Conservation (phyloP, 805 yeast genomes). For the Candida vaughaniae region DNA sequence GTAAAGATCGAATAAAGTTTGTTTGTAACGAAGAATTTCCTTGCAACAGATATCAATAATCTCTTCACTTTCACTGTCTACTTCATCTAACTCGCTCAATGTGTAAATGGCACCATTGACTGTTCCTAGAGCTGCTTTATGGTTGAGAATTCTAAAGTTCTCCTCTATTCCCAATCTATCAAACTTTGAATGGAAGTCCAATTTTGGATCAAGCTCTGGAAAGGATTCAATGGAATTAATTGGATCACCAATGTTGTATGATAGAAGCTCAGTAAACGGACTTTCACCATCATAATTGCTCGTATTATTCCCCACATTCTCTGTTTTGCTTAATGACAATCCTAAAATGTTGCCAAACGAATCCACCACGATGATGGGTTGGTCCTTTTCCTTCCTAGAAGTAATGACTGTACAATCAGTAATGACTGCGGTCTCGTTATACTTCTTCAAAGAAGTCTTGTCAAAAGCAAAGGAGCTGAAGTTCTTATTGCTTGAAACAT, state of each 20-base stretch:
- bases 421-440: slow-evolving; percentile 3
- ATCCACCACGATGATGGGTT: slow-evolving; percentile 22
- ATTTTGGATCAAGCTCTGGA: background rate
- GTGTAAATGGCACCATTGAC: slow-evolving; percentile 27
- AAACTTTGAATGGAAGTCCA: slow-evolving; percentile 10
- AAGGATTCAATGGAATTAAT: slow-evolving; percentile 22
- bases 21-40: slow-evolving; percentile 12
- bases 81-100: slow-evolving; percentile 11
- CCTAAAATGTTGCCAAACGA: slow-evolving; percentile 28
- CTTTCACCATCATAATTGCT: slow-evolving; percentile 5
- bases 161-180: slow-evolving; percentile 2
- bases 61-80: slow-evolving; percentile 14
- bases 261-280: slow-evolving; percentile 9
- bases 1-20: slow-evolving; percentile 10
- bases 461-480: background rate
- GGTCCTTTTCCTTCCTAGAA: background rate
- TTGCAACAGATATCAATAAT: slow-evolving; percentile 15
- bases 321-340: background rate
- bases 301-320: background rate
- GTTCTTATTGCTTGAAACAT: background rate
- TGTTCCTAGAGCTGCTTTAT: slow-evolving; percentile 24
- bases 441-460: slow-evolving; percentile 1
- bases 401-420: slow-evolving; percentile 4
- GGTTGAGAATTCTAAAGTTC: background rate
- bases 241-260: slow-evolving; percentile 28